Percentiles rank a stretch among this genome's conserved stretches.
Evolutionary conservation across 2,329 filamentous ascomycete species (phyloP).

Genomic region (Fusarium poae): DNA sequence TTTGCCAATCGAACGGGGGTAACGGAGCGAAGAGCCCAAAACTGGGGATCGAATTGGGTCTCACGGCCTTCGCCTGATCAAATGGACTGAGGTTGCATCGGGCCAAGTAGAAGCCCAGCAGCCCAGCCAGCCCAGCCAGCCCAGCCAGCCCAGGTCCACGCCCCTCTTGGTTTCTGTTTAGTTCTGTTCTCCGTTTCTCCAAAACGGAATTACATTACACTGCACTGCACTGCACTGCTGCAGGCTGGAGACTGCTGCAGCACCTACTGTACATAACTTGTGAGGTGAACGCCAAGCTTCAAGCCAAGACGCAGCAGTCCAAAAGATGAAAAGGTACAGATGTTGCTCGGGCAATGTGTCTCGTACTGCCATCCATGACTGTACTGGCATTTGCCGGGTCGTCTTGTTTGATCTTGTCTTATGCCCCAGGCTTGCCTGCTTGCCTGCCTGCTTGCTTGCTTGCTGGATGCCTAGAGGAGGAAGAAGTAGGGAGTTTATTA

Average conservation of each 20-base stretch:
- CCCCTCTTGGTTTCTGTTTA: conserved; percentile 3
- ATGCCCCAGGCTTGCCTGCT: neutral
- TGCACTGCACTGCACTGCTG: neutral
- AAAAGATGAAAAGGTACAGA: neutral
- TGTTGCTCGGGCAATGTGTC: conserved; percentile 20
- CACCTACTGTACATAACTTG: neutral
- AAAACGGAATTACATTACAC: neutral
- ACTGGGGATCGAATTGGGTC: conserved; percentile 25
- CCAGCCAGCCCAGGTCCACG: conserved; percentile 2
- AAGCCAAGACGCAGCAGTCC: conserved; percentile 22
- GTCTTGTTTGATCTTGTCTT: neutral
- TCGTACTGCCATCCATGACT: neutral
- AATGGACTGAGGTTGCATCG: conserved; percentile 45
- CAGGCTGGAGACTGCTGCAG: neutral
- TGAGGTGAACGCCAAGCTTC: conserved; percentile 12
- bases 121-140: too few species aligned
- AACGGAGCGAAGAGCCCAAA: conserved; percentile 34
- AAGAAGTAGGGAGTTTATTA: neutral
- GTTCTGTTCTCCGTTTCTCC: conserved; percentile 12
- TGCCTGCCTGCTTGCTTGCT: neutral
- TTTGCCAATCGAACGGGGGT: conserved; percentile 23
- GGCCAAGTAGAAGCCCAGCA: conserved; percentile 1
- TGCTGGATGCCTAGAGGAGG: neutral
- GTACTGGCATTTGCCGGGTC: conserved; percentile 13
- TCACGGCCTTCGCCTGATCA: conserved; percentile 39